Evolutionary conservation across 768 basidiomycete genomes (phyloP).

Genomic region (Termitomyces sp.): DNA sequence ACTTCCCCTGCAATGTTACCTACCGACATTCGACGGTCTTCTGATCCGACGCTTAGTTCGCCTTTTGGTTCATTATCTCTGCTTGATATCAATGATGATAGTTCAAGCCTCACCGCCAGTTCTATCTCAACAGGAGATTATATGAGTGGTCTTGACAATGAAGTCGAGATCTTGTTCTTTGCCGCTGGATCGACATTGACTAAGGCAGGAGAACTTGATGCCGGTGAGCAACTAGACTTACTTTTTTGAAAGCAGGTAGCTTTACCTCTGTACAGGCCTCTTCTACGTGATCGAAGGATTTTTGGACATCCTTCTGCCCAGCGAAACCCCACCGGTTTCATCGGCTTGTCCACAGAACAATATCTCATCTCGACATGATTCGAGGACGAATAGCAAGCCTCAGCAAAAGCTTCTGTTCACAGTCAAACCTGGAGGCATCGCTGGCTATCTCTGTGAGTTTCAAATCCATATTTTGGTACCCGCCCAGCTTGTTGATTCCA

Average conservation of each 20-base stretch:
- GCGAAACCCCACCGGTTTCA: constrained; percentile 28
- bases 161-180: constrained; percentile 95
- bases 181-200: constrained; percentile 82
- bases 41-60: constrained; percentile 46
- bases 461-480: not conserved
- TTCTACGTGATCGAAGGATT: constrained; percentile 98
- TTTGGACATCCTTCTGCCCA: constrained; percentile 83
- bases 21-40: constrained; percentile 33
- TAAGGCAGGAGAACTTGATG: constrained; percentile 85
- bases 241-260: constrained; percentile 1
- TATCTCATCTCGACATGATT: constrained; percentile 10
- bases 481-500: not conserved
- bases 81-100: constrained; percentile 68
- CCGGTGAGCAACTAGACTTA: constrained; percentile 44
- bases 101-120: constrained; percentile 60
- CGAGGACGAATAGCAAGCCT: constrained; percentile 22
- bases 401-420: constrained; percentile 81
- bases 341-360: constrained; percentile 18
- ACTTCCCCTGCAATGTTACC: constrained; percentile 63
- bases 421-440: constrained; percentile 96
- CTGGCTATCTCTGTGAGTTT: constrained; percentile 82
- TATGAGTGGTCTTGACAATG: constrained; percentile 87
- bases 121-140: constrained; percentile 57
- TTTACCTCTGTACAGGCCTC: constrained; percentile 45
- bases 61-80: constrained; percentile 76